Evolutionary conservation across 2,329 filamentous ascomycete species (phyloP).

Genomic region (Setomelanomma holmii): DNA sequence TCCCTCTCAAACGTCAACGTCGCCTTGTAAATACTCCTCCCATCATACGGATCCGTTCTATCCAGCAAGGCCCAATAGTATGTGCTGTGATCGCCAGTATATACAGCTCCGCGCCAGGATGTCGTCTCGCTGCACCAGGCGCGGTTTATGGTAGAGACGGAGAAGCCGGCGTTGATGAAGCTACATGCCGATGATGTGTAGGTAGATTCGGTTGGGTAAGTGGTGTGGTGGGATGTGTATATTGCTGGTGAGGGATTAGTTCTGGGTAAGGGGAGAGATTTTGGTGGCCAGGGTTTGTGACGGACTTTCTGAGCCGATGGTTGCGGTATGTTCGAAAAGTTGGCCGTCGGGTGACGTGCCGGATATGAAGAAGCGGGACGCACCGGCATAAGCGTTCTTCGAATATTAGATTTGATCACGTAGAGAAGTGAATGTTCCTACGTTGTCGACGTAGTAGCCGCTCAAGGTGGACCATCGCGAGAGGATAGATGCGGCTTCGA

Average conservation of each 20-base stretch:
- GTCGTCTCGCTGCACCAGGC: not conserved
- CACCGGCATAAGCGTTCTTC: not conserved
- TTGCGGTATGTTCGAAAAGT: not conserved
- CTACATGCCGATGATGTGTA: not conserved
- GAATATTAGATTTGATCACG: not conserved
- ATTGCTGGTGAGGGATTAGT: not conserved
- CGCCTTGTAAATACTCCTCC: not conserved
- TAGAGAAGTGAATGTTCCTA: not conserved
- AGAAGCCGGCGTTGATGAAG: not conserved
- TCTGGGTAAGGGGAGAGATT: too few relatives aligned
- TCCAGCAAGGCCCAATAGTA: not conserved
- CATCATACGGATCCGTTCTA: not conserved
- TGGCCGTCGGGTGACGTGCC: not conserved
- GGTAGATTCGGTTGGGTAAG: not conserved
- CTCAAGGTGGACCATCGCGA: not conserved
- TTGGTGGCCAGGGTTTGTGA: too few relatives aligned
- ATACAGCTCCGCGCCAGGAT: too few relatives aligned
- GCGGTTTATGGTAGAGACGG: not conserved
- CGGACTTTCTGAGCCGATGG: not conserved
- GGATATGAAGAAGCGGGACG: not conserved
- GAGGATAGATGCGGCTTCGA: not conserved
- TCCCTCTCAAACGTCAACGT: not conserved
- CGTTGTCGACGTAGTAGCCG: not conserved
- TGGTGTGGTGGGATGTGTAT: not conserved
- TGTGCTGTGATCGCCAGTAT: not conserved